These are phyloP conservation scores for Suillus sp. DNA, from an alignment of 768 basidiomycete species.

Conservation along the genomic window DNA sequence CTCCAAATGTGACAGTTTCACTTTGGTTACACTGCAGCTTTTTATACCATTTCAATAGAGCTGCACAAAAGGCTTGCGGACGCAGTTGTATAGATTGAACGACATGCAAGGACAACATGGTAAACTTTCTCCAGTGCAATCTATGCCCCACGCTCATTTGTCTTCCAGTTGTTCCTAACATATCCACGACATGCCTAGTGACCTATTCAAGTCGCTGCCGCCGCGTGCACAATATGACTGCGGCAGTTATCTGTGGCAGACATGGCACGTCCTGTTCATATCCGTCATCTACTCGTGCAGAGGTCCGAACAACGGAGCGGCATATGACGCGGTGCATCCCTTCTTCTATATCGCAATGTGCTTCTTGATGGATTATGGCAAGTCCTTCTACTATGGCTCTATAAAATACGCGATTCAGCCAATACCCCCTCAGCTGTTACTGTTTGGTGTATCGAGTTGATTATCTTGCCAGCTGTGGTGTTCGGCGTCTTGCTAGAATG, in stretches of 20 bases:
- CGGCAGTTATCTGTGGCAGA: slow-evolving; percentile 82
- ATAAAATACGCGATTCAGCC: slow-evolving; percentile 45
- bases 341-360: slow-evolving; percentile 91
- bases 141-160: neutral
- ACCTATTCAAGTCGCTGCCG: slow-evolving; percentile 72
- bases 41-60: neutral
- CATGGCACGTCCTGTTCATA: slow-evolving; percentile 90
- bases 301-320: slow-evolving; percentile 93
- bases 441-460: slow-evolving; percentile 63
- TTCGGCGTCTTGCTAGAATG: slow-evolving; percentile 78
- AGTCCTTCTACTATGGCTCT: slow-evolving; percentile 89
- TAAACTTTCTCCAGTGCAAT: neutral
- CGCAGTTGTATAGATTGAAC: neutral
- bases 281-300: slow-evolving; percentile 67
- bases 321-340: slow-evolving; percentile 62
- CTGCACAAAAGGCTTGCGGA: neutral
- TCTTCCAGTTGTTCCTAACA: neutral
- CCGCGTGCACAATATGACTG: slow-evolving; percentile 78
- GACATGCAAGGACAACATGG: neutral
- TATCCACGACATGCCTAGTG: slow-evolving; percentile 60
- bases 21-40: neutral
- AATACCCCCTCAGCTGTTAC: slow-evolving; percentile 5
- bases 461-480: slow-evolving; percentile 58
- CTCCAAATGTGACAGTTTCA: neutral
- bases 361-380: slow-evolving; percentile 71